phyloP scores from a whole-genome alignment of 1,284 basidiomycete species.

The Marasmius oreades region DNA sequence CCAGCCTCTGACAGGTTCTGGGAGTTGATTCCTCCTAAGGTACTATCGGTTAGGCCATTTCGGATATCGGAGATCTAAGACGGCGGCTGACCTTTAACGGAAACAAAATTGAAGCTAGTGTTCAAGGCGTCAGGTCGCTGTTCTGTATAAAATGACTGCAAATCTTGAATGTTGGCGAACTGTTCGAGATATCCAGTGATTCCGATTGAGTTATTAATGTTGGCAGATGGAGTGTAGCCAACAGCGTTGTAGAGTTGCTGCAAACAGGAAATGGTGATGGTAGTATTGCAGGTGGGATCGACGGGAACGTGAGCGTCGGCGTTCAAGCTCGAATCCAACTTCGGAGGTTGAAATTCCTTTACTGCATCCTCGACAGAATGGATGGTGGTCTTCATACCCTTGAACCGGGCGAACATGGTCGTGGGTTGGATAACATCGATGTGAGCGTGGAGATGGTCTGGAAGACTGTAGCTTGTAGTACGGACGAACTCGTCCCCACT shows the following conservation, averaged over 20 bases:
- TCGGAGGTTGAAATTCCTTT: not conserved
- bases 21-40: constrained; percentile 53
- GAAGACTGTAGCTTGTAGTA: constrained; percentile 70
- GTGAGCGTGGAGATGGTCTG: constrained; percentile 55
- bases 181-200: constrained; percentile 40
- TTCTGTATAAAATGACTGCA: constrained; percentile 47
- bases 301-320: constrained; percentile 36
- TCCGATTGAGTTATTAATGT: constrained; percentile 29
- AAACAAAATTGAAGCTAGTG: constrained; percentile 40
- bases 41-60: not conserved
- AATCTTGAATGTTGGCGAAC: constrained; percentile 53
- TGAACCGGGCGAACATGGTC: constrained; percentile 61
- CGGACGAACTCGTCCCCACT: constrained; percentile 55
- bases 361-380: constrained; percentile 16
- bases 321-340: constrained; percentile 11
- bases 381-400: constrained; percentile 43
- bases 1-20: constrained; percentile 56
- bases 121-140: constrained; percentile 44
- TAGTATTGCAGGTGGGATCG: constrained; percentile 45
- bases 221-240: constrained; percentile 20
- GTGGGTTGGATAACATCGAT: constrained; percentile 74
- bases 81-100: constrained; percentile 40
- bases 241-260: constrained; percentile 32
- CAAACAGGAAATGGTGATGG: constrained; percentile 35
- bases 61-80: not conserved